Base-by-base conservation (phyloP, 1,284 basidiomycete genomes). In the Ustilago nuda region DNA sequence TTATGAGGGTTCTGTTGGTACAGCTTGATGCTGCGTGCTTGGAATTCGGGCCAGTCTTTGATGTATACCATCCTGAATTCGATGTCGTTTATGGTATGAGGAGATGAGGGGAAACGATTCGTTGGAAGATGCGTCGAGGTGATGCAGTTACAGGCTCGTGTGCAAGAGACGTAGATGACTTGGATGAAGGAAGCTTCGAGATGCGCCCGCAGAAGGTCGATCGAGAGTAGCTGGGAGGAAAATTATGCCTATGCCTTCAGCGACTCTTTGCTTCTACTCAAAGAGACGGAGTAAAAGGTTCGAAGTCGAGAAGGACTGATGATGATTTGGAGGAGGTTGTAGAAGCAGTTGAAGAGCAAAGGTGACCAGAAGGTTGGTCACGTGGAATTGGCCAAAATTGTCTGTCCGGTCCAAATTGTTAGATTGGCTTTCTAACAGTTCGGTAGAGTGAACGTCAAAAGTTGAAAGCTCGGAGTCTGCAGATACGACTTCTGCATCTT, bases 11-110 rank as follows among this genome's bases (percentile, higher is more conserved):
- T 58, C 17, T 70, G 50, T 32, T 70, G 63, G 57, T 75, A 79
- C 15, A 82, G 71, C 36, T 79, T 73, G 39, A 82, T 58, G 63
- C 69, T 70, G 54, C 76, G 76, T 37, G 70, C 60, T 33, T 82
- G 80, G 66, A 82, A 82, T 55, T 72, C 66, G 37, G 74, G 62
- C 79, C 79, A 82, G 54, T 74, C 63, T 50, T 79, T 81, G 65
- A 79, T 71, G 79, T 82, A 82, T 4, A 82, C 80, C 80, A 82
- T 82, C 30, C 13, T 46, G 62, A 33, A 59, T 12, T 15, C 30
- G 12, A 17, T 27, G n/a, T 1, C 35, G 8, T 30, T 23, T 50
- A 13, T 32, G 48, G 23, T 23, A 52, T 27, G 27, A 35, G 4
- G 11, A 7, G 50, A 33, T 17, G 12, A 17, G 32, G n/a, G n/a